Base-by-base conservation (phyloP, 148 eudicot species). In the Talinum fruticosum region DNA sequence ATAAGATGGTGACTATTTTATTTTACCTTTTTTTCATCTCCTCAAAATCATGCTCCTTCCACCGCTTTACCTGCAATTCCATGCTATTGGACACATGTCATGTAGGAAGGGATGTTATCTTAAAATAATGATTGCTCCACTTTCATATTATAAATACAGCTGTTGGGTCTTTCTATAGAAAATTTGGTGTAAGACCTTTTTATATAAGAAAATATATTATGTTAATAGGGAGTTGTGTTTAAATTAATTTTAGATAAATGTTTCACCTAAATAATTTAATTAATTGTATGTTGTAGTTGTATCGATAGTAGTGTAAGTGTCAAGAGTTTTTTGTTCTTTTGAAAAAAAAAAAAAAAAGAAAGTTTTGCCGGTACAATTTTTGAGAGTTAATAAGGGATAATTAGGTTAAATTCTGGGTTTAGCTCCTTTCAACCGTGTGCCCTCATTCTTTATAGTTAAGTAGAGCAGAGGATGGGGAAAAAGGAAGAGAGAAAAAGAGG, bases 1-100 rank as follows among this genome's bases (percentile, higher is more conserved):
- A 62, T 62, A 62, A 62, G 66, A 62, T 62, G 18, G 66, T 62
- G 30, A 62, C 64, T 41, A 12, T 44, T 71, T 45, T 45, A 37
- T n/a, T 41, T 26, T 15, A 1, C 23, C 30, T 71, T 10, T 68
- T 35, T 34, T 65, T 29, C 0, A 10, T 68, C 44, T 12, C 41
- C 38, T 33, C 12, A 26, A 44, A 71, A 70, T 38, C 30, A 71
- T 45, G 74, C 28, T 2, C 35, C 13, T 10, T 38, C 33, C 74
- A 45, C 59, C 66, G 66, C 66, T 62, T 26, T 62, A 62, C 34
- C 18, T 24, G 13, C 66, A 6, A 49, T n/a, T 21, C 13, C 66
- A 61, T 61, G 66, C 66, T 33, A 61, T 28, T 23, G 32, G 66
- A 61, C 66, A 61, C 66, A 26, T 61, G 66, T 61, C 32, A 61